These are phyloP conservation scores for Zygoascus ofunaensis DNA, from an alignment of 805 yeast species.

Conservation along the genomic window DNA sequence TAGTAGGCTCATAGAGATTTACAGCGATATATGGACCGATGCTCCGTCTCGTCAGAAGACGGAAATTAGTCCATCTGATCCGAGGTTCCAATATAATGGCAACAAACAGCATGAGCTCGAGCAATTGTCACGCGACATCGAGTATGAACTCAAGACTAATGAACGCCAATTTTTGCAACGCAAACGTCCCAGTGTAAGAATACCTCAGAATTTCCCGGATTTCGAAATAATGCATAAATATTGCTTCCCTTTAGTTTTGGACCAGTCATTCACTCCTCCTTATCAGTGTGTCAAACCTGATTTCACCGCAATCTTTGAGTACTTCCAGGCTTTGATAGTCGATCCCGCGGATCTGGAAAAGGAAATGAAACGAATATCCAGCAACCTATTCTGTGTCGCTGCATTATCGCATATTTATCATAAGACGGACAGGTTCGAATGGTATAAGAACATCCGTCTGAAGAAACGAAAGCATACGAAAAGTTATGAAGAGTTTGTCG, in stretches of 20 bases:
- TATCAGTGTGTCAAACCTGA: neutral
- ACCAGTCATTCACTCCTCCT: neutral
- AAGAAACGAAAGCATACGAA: neutral
- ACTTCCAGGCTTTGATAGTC: neutral
- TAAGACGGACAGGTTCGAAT: neutral
- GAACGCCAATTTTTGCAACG: slow-evolving; percentile 12
- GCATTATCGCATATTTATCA: neutral
- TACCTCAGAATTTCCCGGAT: slow-evolving; percentile 1
- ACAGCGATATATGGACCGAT: slow-evolving; percentile 4
- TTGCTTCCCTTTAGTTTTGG: slow-evolving; percentile 3
- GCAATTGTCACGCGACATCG: slow-evolving; percentile 11
- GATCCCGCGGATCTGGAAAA: neutral
- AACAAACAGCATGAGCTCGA: slow-evolving; percentile 2
- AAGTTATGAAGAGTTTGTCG: neutral
- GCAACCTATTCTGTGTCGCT: neutral
- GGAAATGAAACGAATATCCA: neutral
- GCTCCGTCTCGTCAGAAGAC: neutral
- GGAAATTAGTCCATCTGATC: slow-evolving; percentile 1
- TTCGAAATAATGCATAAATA: neutral
- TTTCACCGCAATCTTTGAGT: neutral
- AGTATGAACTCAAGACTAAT: slow-evolving; percentile 19
- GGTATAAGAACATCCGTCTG: neutral
- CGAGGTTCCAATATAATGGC: neutral
- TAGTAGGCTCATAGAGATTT: slow-evolving; percentile 11
- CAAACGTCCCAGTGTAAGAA: slow-evolving; percentile 3